Conservation (phyloP, 176 grass and related monocot species). For the Alloteropsis semialata region DNA sequence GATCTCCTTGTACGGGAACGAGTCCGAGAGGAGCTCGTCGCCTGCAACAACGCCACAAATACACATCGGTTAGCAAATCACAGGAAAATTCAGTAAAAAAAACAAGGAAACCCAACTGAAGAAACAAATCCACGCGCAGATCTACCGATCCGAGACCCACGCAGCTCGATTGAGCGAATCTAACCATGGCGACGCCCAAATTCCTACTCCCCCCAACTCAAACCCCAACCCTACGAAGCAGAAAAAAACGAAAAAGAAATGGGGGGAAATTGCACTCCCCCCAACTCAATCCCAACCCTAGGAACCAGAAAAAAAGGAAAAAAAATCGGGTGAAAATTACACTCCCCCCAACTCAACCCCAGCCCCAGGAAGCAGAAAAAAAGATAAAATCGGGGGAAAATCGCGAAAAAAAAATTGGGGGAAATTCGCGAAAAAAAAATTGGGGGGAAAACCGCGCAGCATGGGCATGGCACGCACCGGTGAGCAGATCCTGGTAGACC, state of each 20-base stretch:
- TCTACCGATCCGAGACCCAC: background rate
- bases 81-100: background rate
- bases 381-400: background rate
- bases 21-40: conserved; percentile 87
- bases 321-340: too few relatives aligned
- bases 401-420: too few relatives aligned
- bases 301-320: too few relatives aligned
- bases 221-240: background rate
- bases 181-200: background rate
- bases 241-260: too few relatives aligned
- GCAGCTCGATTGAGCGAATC: background rate
- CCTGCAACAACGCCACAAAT: conserved; percentile 18
- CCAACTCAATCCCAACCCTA: too few relatives aligned
- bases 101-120: background rate
- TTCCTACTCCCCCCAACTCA: background rate
- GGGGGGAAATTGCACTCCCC: too few relatives aligned
- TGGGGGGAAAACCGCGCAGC: background rate
- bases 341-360: too few relatives aligned
- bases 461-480: conserved; percentile 26
- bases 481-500: conserved; percentile 70
- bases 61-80: background rate
- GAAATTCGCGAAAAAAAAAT: too few relatives aligned
- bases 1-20: conserved; percentile 69
- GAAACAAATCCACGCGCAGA: background rate
- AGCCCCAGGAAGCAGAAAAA: too few relatives aligned